Conservation (phyloP, 2,329 filamentous ascomycete species). For the Periconia digitata region DNA sequence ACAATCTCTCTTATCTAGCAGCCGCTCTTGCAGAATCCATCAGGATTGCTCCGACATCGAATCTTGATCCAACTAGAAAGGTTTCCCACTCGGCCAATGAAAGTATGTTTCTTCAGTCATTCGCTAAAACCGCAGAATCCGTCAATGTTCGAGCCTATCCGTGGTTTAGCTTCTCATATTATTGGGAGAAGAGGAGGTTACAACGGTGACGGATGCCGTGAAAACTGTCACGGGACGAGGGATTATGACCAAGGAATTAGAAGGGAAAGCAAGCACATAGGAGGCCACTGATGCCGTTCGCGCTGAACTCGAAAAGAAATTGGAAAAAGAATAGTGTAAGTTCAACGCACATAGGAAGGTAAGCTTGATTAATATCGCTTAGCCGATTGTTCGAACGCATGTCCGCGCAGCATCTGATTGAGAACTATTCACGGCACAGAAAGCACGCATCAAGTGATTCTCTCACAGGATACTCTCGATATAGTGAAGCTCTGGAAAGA, state of each 20-base stretch:
- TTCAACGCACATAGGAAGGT: too few species aligned
- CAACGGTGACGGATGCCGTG: conserved; percentile 54
- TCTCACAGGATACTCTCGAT: too few species aligned
- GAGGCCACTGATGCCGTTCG: conserved; percentile 49
- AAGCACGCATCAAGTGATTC: too few species aligned
- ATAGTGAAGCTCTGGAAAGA: neutral
- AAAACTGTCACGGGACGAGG: conserved; percentile 57
- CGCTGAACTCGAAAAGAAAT: conserved; percentile 36
- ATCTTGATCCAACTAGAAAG: conserved; percentile 63
- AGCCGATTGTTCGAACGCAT: too few species aligned
- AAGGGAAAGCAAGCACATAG: conserved; percentile 48
- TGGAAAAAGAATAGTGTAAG: neutral
- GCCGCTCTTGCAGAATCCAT: conserved; percentile 71
- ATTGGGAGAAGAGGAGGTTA: conserved; percentile 54
- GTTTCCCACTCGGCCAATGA: conserved; percentile 37
- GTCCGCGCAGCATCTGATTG: too few species aligned
- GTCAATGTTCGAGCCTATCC: conserved; percentile 64
- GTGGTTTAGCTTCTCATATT: conserved; percentile 62
- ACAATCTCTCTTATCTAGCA: conserved; percentile 71
- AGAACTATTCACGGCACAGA: too few species aligned
- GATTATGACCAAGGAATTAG: conserved; percentile 57
- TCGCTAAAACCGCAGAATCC: conserved; percentile 65
- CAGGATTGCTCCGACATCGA: conserved; percentile 71
- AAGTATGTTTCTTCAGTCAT: conserved; percentile 11
- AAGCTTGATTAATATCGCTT: too few species aligned